Conservation (phyloP, 176 grass and related monocot species). For the Rhynchospora breviuscula region DNA sequence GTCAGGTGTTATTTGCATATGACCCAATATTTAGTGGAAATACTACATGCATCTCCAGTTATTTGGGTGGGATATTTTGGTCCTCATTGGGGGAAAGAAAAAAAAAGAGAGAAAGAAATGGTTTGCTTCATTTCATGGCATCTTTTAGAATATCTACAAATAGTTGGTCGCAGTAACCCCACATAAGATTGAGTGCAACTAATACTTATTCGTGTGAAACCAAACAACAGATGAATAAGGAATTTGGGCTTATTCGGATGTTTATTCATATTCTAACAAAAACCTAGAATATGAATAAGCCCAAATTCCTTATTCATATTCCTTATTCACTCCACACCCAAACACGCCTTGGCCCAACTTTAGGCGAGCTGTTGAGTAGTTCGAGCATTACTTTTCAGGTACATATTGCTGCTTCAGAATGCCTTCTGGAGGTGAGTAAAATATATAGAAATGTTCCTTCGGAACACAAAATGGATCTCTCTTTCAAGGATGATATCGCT, state of each 20-base stretch:
- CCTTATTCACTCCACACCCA: no score
- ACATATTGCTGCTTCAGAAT: constrained; percentile 74
- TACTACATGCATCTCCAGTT: not conserved
- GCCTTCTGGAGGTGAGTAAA: constrained; percentile 69
- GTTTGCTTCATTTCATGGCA: not conserved
- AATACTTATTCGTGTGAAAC: no score
- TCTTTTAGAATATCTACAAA: not conserved
- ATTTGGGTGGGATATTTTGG: no score
- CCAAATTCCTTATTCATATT: no score
- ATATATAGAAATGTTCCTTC: constrained; percentile 68
- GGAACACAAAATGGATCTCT: constrained; percentile 41
- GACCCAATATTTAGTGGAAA: not conserved
- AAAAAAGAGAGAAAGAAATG: not conserved
- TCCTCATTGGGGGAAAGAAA: no score
- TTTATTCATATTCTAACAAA: no score
- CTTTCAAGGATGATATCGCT: constrained; percentile 49
- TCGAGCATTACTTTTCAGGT: constrained; percentile 43
- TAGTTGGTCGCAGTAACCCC: not conserved
- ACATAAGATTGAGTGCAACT: not conserved
- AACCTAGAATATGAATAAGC: no score
- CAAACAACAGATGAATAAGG: no score
- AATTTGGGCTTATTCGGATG: no score
- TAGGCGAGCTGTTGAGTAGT: not conserved
- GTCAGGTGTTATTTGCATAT: not conserved
- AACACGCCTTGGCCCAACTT: not conserved